A percentile compares a stretch with the other conserved stretches of the same genome.
These are phyloP conservation scores for Talinum fruticosum DNA, from an alignment of 148 eudicot genomes.

Conservation along the genomic window DNA sequence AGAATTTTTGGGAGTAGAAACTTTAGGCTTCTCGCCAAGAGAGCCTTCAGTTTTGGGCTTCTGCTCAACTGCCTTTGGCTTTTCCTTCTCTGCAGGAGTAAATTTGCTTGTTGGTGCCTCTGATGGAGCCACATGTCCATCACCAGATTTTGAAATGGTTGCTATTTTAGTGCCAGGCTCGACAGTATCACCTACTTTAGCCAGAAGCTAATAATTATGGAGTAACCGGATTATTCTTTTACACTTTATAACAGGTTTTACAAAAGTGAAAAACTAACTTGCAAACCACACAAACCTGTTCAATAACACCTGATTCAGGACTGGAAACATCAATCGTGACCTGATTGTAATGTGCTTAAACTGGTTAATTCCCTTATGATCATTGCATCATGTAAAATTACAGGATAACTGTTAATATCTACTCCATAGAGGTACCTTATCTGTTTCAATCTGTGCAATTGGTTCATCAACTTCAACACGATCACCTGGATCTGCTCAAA, in stretches of 20 bases:
- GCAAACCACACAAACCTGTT: slow-evolving; percentile 42
- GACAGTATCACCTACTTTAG: slow-evolving; percentile 94
- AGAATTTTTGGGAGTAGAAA: slow-evolving; percentile 44
- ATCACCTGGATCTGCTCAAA: slow-evolving; percentile 91
- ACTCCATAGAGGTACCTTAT: slow-evolving; percentile 50
- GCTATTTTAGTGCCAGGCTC: slow-evolving; percentile 90
- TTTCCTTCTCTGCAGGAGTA: slow-evolving; percentile 42
- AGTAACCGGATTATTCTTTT: slow-evolving; percentile 8
- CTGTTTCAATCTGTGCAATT: slow-evolving; percentile 94
- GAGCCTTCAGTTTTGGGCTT: slow-evolving; percentile 52
- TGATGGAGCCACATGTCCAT: slow-evolving; percentile 79
- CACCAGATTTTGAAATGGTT: slow-evolving; percentile 62
- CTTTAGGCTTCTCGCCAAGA: slow-evolving; percentile 46
- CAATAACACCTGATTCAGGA: slow-evolving; percentile 85
- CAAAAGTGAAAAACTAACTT: background rate
- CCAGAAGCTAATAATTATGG: slow-evolving; percentile 45
- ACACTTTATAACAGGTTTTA: background rate
- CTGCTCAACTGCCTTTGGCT: background rate
- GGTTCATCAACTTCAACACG: slow-evolving; percentile 82
- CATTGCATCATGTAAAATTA: no score
- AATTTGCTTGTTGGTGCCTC: slow-evolving; percentile 47
- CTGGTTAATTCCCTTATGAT: background rate
- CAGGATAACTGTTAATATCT: no score
- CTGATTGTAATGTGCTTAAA: slow-evolving; percentile 27
- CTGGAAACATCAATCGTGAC: slow-evolving; percentile 93